Evolutionary conservation across 164 flowering plant genomes (phyloP).

Genomic region (Euptelea pleiosperma): DNA sequence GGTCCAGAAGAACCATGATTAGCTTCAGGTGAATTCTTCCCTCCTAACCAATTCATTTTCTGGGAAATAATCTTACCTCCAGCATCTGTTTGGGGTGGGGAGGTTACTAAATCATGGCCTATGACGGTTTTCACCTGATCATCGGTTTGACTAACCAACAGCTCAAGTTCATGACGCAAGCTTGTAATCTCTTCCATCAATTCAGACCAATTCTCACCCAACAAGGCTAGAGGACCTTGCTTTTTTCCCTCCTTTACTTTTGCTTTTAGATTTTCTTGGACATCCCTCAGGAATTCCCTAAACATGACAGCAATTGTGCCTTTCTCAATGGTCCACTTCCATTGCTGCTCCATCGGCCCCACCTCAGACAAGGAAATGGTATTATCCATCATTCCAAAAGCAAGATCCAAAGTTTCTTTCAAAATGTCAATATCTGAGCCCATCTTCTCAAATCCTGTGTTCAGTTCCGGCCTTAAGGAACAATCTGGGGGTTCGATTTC

Average conservation of each 20-base stretch:
- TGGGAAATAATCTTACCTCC: slow-evolving; percentile 11
- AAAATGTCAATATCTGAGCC: slow-evolving; percentile 57
- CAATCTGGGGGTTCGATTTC: slow-evolving; percentile 4
- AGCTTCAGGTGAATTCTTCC: slow-evolving; percentile 16
- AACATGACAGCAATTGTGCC: slow-evolving; percentile 28
- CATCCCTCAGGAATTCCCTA: slow-evolving; percentile 38
- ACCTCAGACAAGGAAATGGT: slow-evolving; percentile 42
- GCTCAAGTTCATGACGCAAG: slow-evolving; percentile 41
- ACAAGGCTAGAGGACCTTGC: slow-evolving; percentile 4
- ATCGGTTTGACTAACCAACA: slow-evolving; percentile 19
- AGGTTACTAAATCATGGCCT: neutral
- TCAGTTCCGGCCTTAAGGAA: slow-evolving; percentile 19
- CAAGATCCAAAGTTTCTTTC: slow-evolving; percentile 61
- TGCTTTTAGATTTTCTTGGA: slow-evolving; percentile 22
- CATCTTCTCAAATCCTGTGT: slow-evolving; percentile 46
- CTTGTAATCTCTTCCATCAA: slow-evolving; percentile 36
- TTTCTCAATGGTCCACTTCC: slow-evolving; percentile 56
- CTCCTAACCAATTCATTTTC: slow-evolving; percentile 1
- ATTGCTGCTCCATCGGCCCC: slow-evolving; percentile 52
- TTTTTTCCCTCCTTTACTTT: slow-evolving; percentile 16
- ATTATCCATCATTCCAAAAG: slow-evolving; percentile 57
- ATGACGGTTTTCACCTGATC: slow-evolving; percentile 5
- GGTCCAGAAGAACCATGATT: slow-evolving; percentile 1
- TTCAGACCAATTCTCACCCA: slow-evolving; percentile 23
- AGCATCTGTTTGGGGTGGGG: slow-evolving; percentile 13